Evolutionary conservation across 1,284 basidiomycete species (phyloP), one percentile per base, ranked within the genome.

Genomic region (Naganishia albida): DNA sequence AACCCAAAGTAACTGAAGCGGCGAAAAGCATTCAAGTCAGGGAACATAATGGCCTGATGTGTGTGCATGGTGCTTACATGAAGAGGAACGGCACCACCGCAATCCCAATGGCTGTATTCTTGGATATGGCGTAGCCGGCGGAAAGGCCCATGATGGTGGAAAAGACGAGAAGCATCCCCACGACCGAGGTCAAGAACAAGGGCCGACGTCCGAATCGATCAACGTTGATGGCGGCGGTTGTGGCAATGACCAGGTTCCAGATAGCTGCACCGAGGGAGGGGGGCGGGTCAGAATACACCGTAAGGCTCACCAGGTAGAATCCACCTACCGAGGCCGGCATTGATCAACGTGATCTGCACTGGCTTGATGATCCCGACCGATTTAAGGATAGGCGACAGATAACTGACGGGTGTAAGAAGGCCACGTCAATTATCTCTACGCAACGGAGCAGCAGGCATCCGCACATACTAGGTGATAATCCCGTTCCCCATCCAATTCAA

Each of bases 11-110:
- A 62, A 62, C 49, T 63, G 50, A 44, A 50, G 42, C 10, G 23
- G 18, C 3, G 43, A 16, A 48, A 4, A 48, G 13, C 10, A 40
- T 15, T n/a, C 18, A n/a, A 28, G 28, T 62, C 26, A 20, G 20
- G 2, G 16, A 18, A 8, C 38, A 13, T 16, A 26, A 18, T 28
- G 7, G 18, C 39, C 38, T 8, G 42, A 15, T 12, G n/a, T 55
- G 28, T 15, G 3, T 13, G 42, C 7, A 20, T 23, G 13, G 10
- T 4, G 42, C 53, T 34, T 43, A 70, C 43, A 77, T 51, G 68
- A 71, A 76, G 13, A 77, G 68, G 68, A 75, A 72, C 1, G 74
- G 70, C 10, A 78, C 70, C 51, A 72, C 70, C 0, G 74, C 75
- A n/a, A 70, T 68, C 12, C 76, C 76, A 6, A 68, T 62, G 0